These are phyloP conservation scores for Dictyostelium citrinum DNA, from an alignment of 78 protist genomes.

Conservation along the genomic window DNA sequence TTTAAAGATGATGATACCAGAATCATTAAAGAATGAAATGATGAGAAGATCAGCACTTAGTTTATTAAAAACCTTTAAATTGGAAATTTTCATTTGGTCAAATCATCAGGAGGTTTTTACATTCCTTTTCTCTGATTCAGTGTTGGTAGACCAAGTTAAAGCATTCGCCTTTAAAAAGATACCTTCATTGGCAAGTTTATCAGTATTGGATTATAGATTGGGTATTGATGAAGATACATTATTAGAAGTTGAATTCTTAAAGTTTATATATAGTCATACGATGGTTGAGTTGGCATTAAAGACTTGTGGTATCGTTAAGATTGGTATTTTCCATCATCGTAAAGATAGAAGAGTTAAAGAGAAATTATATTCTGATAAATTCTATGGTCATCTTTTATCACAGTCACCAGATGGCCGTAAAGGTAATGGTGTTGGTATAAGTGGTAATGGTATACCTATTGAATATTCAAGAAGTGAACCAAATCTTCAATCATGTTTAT, in stretches of 20 bases:
- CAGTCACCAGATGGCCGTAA: background rate
- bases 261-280: slow-evolving; percentile 49
- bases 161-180: slow-evolving; percentile 21
- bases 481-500: background rate
- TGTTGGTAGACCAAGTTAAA: slow-evolving; percentile 69
- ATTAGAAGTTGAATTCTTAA: slow-evolving; percentile 61
- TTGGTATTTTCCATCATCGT: slow-evolving; percentile 58
- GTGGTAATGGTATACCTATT: background rate
- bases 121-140: slow-evolving; percentile 39
- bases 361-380: slow-evolving; percentile 31
- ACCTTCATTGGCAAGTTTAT: background rate
- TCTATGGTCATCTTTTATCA: background rate
- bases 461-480: background rate
- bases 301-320: slow-evolving; percentile 45
- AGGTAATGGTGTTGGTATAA: background rate
- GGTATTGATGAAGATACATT: slow-evolving; percentile 68
- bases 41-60: slow-evolving; percentile 21
- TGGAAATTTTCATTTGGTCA: slow-evolving; percentile 13
- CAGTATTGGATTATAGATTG: slow-evolving; percentile 21
- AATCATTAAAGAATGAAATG: slow-evolving; percentile 44
- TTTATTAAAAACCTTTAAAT: slow-evolving; percentile 32
- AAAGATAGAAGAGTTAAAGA: slow-evolving; percentile 34
- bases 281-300: slow-evolving; percentile 42
- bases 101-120: slow-evolving; percentile 12
- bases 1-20: slow-evolving; percentile 5